Base-by-base conservation (phyloP, 2,329 filamentous ascomycete species). In the Helotiales sp. region DNA sequence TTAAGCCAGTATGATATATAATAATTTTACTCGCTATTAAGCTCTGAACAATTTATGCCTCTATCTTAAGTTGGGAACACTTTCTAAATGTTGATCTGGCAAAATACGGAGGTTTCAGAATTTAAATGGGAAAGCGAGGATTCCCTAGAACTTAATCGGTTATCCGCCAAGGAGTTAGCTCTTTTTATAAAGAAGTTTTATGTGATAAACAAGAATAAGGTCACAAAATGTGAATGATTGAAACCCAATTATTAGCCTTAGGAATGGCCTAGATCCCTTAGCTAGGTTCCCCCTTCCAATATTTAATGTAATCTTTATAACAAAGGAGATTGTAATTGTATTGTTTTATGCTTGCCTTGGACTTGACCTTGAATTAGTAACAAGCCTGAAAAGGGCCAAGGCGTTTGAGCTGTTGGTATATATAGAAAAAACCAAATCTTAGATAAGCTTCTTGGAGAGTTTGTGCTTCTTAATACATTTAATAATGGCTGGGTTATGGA, bases 171-270 rank as follows among this genome's bases (percentile, higher is more conserved):
- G 6, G 58, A 55, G 34, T 26, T 67, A 43, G 45, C 47, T 60
- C 65, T 45, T 6, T 49, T 67, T 13, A 61, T 67, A 32, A 54
- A 64, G 47, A 32, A 63, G 60, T 40, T 40, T 13, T 13, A 40
- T 40, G 6, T 40, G 34, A 40, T 40, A 40, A 13, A 40, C 8
- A n/a, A 40, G 11, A 54, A 32, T 20, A 13, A 58, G 26, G 15
- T 43, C 34, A n/a, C 13, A 40, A 61, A 57, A 55, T 49, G 57
- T 61, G 47, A 65, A 15, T 65, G 47, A 57, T 57, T 49, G 1
- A 61, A 65, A 61, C 63, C 63, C 11, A 57, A 63, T 45, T 59
- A 15, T 67, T 67, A 20, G 65, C 60, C 6, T 20, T 67, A 24
- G 61, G 61, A 63, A 22, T 67, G 32, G 65, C 65, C 43, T 1